phyloP scores from a whole-genome alignment of 169 alveolate genomes.

The Cryptosporidium meleagridis region DNA sequence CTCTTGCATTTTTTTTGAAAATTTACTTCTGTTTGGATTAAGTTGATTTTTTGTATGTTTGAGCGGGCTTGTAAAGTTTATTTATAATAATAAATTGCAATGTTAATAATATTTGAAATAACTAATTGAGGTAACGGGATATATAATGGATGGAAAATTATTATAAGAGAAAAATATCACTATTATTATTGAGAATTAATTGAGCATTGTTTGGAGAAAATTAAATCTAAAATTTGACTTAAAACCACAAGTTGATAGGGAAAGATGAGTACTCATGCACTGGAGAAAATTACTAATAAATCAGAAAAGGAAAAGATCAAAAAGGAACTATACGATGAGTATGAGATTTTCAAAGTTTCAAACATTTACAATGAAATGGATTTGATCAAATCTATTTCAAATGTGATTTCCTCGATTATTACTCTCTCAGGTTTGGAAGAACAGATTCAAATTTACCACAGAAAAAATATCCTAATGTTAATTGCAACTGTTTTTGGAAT shows the following conservation, averaged over 20 bases:
- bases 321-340: conserved; percentile 19
- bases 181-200: too few relatives aligned
- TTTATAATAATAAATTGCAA: not conserved
- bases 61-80: not conserved
- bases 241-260: not conserved
- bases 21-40: too few relatives aligned
- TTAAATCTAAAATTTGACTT: not conserved
- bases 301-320: conserved; percentile 44
- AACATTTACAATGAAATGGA: conserved; percentile 59
- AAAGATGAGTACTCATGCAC: conserved; percentile 1
- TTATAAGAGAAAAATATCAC: not conserved
- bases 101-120: not conserved
- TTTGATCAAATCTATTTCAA: not conserved
- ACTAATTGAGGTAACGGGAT: not conserved
- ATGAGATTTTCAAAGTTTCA: conserved; percentile 23
- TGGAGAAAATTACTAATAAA: conserved; percentile 21
- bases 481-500: conserved; percentile 57
- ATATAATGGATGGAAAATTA: too few relatives aligned
- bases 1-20: not conserved
- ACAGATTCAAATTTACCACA: conserved; percentile 44
- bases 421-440: conserved; percentile 43
- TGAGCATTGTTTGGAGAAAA: not conserved
- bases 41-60: not conserved
- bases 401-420: conserved; percentile 34
- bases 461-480: conserved; percentile 52